These are phyloP conservation scores for Komagataella kurtzmanii DNA, from an alignment of 805 yeast genomes.

Conservation along the genomic window DNA sequence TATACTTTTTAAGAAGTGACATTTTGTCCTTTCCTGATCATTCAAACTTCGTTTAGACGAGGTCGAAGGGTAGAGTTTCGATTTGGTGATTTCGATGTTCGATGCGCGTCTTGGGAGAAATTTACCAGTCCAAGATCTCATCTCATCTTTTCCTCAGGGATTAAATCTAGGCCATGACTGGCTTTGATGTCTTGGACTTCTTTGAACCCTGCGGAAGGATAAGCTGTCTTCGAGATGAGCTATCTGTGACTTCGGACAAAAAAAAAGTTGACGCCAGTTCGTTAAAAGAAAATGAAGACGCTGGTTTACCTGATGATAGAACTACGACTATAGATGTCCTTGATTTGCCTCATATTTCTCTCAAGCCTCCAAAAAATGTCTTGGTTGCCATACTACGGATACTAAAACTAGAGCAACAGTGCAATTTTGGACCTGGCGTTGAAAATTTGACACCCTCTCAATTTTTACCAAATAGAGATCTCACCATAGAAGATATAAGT, in stretches of 20 bases:
- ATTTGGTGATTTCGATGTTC: neutral
- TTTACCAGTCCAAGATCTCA: neutral
- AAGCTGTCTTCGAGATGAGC: neutral
- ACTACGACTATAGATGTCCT: conserved; percentile 31
- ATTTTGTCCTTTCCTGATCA: conserved; percentile 16
- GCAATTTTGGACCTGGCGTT: conserved; percentile 28
- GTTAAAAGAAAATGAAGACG: neutral
- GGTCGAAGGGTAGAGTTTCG: neutral
- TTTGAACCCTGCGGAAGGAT: neutral
- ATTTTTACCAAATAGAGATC: conserved; percentile 12
- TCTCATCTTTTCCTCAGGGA: neutral
- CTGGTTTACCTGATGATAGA: conserved; percentile 12
- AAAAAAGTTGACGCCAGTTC: neutral
- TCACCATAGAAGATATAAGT: conserved; percentile 14
- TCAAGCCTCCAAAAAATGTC: conserved; percentile 31
- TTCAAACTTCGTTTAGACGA: neutral
- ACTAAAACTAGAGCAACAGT: conserved; percentile 32
- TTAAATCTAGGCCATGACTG: neutral
- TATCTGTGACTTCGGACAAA: neutral
- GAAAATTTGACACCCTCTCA: neutral
- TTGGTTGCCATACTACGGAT: conserved; percentile 31
- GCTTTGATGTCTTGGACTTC: neutral
- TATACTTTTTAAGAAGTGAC: conserved; percentile 49
- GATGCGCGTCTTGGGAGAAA: neutral
- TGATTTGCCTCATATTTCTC: conserved; percentile 43